Base-by-base conservation (phyloP, 2,329 filamentous ascomycete genomes). In the Ophiostoma sp. region DNA sequence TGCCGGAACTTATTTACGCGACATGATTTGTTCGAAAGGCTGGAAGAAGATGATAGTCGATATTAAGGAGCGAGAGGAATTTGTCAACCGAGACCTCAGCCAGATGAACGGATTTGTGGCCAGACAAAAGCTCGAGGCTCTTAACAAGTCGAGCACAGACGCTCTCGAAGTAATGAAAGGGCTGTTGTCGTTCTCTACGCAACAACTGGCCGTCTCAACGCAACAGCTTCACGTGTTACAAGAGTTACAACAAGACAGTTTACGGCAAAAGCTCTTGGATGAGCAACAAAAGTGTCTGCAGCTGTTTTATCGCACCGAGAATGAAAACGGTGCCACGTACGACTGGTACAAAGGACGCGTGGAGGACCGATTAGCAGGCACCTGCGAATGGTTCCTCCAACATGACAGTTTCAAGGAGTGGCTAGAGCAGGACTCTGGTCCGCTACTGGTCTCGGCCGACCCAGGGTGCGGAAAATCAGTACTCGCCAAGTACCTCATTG, bases 311-410 rank as follows among this genome's bases (percentile, higher is more conserved):
- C 69, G 31, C 12, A 70, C 50, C 5, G 15, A 17, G 15, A 45
- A n/a, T 39, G 39, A 59, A 28, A 25, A 61, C 7, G 17, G 48
- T 2, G 45, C 48, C 17, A 76, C 77, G 0, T 82, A 82, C 59
- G 78, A 81, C 70, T 78, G 76, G 52, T 80, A 80, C 69, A 82
- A 73, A 73, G 19, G 36, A 50, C 19, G 63, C 19, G 63, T 69
- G 11, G 22, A 25, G 36, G 9, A 36, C 28, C 50, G 17, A 11
- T 28, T 68, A 9, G 3, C 19, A 11, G 72, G 72, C 8, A 74
- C 72, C 7, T 74, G 72, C 22, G 25, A 69, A 9, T 74, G 69
- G 72, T 74, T 74, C 39, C 33, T 64, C 25, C 8, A 55, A n/a
- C 61, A 74, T 19, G 52, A 59, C 12, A 9, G 57, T 15, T 74